Evolutionary conservation across 352 stramenopile genomes (phyloP).

Genomic region (Globisporangium cederbergense): DNA sequence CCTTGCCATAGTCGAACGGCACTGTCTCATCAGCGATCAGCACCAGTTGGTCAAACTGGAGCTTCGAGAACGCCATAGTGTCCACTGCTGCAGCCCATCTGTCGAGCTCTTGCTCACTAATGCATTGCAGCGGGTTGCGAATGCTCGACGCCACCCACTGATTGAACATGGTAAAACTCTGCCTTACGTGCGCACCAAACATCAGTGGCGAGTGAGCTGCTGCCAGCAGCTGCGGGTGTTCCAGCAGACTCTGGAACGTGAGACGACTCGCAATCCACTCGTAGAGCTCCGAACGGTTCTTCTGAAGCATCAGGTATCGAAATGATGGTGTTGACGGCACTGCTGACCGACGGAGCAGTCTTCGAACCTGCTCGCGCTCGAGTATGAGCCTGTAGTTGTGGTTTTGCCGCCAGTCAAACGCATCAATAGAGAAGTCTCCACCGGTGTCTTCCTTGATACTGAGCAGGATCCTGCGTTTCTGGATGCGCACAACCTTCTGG

Average conservation of each 20-base stretch:
- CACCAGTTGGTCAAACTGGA: constrained; percentile 59
- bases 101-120: constrained; percentile 29
- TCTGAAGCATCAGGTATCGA: constrained; percentile 30
- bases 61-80: constrained; percentile 32
- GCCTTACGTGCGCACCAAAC: constrained; percentile 39
- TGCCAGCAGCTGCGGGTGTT: constrained; percentile 45
- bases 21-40: constrained; percentile 27
- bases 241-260: constrained; percentile 54
- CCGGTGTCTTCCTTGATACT: constrained; percentile 32
- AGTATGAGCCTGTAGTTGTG: constrained; percentile 41
- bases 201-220: constrained; percentile 35
- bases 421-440: constrained; percentile 43
- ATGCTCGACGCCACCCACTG: constrained; percentile 41
- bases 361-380: constrained; percentile 44
- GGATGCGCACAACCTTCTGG: constrained; percentile 30
- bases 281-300: constrained; percentile 41
- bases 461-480: constrained; percentile 43
- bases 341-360: constrained; percentile 22
- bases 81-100: constrained; percentile 26
- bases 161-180: constrained; percentile 53
- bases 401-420: constrained; percentile 39
- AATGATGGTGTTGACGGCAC: not conserved
- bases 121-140: constrained; percentile 39
- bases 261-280: constrained; percentile 51
- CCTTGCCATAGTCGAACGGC: constrained; percentile 32